phyloP scores from a whole-genome alignment of 768 basidiomycete species.

The Kondoa subrosea region DNA sequence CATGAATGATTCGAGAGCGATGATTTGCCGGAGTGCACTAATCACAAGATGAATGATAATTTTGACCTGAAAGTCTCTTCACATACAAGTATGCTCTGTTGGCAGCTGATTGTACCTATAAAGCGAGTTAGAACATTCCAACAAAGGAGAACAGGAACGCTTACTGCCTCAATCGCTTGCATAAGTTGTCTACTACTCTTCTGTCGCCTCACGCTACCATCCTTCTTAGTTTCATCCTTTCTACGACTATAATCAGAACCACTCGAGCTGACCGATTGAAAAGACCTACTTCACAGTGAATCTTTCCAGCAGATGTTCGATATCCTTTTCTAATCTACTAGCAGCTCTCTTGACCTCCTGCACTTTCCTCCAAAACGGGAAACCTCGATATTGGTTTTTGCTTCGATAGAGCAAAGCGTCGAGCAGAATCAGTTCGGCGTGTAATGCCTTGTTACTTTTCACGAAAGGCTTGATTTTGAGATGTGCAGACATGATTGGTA shows the following conservation, averaged over 20 bases:
- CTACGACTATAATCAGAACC: background rate
- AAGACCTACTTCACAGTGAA: background rate
- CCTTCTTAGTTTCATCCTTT: background rate
- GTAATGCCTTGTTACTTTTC: background rate
- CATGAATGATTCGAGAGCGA: background rate
- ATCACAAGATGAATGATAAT: background rate
- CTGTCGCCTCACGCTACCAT: background rate
- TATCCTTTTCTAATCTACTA: background rate
- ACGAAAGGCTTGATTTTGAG: background rate
- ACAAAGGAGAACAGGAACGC: background rate
- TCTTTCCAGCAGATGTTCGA: background rate
- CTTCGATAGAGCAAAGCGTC: background rate
- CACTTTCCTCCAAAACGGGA: background rate
- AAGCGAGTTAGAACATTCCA: no score
- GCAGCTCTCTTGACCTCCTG: background rate
- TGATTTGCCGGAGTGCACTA: constrained; percentile 1
- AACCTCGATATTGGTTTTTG: constrained; percentile 9
- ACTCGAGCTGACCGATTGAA: background rate
- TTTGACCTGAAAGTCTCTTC: background rate
- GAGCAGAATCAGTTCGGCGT: background rate
- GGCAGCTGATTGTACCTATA: background rate
- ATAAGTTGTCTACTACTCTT: background rate
- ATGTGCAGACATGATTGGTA: no score
- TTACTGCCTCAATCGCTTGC: background rate
- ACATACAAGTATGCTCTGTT: background rate